Percentiles rank a stretch among this genome's conserved stretches.
phyloP scores from a whole-genome alignment of 2,329 filamentous ascomycete species.

The Exophiala oligosperma region DNA sequence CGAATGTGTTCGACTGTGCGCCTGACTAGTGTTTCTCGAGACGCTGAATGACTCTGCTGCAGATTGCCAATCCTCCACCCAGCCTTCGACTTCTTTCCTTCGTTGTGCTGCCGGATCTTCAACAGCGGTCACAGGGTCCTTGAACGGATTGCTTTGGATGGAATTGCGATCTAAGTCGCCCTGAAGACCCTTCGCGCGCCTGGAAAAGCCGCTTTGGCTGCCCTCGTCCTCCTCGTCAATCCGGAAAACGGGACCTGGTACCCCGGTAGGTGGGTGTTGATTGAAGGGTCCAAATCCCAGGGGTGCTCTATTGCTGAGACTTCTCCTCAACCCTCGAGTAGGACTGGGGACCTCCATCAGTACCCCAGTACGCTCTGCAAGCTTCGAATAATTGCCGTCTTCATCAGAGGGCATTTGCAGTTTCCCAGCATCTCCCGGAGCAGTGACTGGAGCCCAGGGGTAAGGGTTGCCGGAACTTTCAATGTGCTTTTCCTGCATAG shows the following conservation, averaged over 20 bases:
- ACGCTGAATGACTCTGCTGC: conserved; percentile 29
- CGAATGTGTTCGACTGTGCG: conserved; percentile 28
- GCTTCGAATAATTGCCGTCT: conserved; percentile 32
- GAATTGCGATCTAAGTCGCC: conserved; percentile 9
- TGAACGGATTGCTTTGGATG: conserved; percentile 26
- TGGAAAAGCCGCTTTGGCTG: conserved; percentile 26
- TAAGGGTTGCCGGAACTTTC: conserved; percentile 28
- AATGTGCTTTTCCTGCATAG: conserved; percentile 25
- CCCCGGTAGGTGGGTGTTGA: conserved; percentile 18
- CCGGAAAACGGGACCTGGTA: conserved; percentile 24
- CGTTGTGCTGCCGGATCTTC: conserved; percentile 23
- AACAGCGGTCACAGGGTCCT: conserved; percentile 17
- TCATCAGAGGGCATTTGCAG: not conserved
- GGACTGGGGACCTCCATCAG: conserved; percentile 43
- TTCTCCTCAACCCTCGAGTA: conserved; percentile 40
- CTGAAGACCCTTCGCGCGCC: conserved; percentile 8
- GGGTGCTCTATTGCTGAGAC: conserved; percentile 42
- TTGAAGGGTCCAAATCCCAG: conserved; percentile 12
- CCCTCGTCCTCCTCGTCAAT: conserved; percentile 30
- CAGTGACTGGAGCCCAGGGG: conserved; percentile 31
- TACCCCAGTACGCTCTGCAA: conserved; percentile 44
- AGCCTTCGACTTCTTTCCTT: conserved; percentile 30
- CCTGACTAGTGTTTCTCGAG: conserved; percentile 28
- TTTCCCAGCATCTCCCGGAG: conserved; percentile 26
- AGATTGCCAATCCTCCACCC: conserved; percentile 32